phyloP scores from a whole-genome alignment of 2,329 filamentous ascomycete species.

The Verticillium klebahnii region DNA sequence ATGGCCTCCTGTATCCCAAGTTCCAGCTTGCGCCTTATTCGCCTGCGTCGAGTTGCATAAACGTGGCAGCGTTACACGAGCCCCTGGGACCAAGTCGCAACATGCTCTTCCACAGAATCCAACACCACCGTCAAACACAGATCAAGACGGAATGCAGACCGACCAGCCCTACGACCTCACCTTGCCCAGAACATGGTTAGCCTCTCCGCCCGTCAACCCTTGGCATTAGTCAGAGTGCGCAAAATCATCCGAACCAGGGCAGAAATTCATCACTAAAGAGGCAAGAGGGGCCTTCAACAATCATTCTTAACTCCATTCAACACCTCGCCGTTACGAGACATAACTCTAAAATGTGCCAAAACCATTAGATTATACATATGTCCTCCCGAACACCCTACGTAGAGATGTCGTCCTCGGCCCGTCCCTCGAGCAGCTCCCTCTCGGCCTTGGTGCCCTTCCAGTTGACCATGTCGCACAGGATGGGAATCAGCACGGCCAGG shows the following conservation, averaged over 20 bases:
- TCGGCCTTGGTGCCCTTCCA: conserved; percentile 13
- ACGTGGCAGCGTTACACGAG: no score
- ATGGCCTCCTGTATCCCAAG: no score
- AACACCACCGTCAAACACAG: not conserved
- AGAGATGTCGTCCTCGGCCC: not conserved
- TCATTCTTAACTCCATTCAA: not conserved
- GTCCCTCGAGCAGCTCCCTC: conserved; percentile 7
- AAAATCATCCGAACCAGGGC: not conserved
- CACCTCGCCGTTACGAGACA: not conserved
- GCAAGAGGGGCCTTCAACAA: not conserved
- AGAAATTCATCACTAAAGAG: not conserved
- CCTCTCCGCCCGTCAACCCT: not conserved
- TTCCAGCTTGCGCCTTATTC: no score
- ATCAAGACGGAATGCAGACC: not conserved
- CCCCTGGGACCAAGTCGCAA: no score
- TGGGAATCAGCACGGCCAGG: conserved; percentile 16
- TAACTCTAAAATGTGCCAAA: not conserved
- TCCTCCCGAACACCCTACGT: not conserved
- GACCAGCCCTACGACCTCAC: not conserved
- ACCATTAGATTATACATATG: not conserved
- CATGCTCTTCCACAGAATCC: no score
- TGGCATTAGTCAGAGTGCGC: not conserved
- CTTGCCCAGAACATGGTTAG: not conserved
- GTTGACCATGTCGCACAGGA: conserved; percentile 12
- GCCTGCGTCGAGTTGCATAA: no score